Conservation (phyloP, 345 rosid genomes). For the Brassica incana region DNA sequence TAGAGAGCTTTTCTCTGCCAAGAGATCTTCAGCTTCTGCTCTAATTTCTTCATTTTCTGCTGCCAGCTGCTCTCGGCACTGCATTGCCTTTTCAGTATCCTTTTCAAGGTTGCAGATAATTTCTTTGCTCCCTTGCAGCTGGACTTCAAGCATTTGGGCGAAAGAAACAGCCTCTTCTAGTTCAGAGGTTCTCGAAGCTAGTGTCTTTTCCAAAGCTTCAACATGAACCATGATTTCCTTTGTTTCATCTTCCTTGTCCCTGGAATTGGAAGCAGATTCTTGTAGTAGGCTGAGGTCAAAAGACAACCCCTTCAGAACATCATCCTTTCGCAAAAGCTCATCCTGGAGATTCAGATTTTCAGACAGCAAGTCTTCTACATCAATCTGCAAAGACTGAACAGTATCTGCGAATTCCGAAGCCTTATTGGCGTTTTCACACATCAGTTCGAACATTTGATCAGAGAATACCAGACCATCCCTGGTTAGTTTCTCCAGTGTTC, state of each 20-base stretch:
- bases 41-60: constrained; percentile 55
- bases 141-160: constrained; percentile 57
- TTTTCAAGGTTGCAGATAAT: constrained; percentile 51
- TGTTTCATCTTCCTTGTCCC: constrained; percentile 79
- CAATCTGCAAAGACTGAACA: constrained; percentile 53
- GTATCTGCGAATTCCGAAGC: constrained; percentile 51
- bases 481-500: constrained; percentile 43
- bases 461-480: constrained; percentile 42
- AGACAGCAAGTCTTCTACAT: constrained; percentile 51
- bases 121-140: constrained; percentile 63
- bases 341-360: constrained; percentile 58
- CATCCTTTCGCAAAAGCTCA: constrained; percentile 81
- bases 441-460: constrained; percentile 50
- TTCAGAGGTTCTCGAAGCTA: constrained; percentile 55
- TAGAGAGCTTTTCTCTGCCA: constrained; percentile 49
- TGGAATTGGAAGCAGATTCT: constrained; percentile 79
- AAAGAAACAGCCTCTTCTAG: constrained; percentile 57
- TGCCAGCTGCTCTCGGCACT: constrained; percentile 39
- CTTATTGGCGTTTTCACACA: constrained; percentile 49
- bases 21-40: constrained; percentile 50
- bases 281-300: constrained; percentile 89
- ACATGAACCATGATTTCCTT: constrained; percentile 60
- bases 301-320: constrained; percentile 69
- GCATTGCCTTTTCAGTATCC: constrained; percentile 44
- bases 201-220: constrained; percentile 72